Base-by-base conservation (phyloP, 805 yeast species). In the Vanderwaltozyma yarrowii region DNA sequence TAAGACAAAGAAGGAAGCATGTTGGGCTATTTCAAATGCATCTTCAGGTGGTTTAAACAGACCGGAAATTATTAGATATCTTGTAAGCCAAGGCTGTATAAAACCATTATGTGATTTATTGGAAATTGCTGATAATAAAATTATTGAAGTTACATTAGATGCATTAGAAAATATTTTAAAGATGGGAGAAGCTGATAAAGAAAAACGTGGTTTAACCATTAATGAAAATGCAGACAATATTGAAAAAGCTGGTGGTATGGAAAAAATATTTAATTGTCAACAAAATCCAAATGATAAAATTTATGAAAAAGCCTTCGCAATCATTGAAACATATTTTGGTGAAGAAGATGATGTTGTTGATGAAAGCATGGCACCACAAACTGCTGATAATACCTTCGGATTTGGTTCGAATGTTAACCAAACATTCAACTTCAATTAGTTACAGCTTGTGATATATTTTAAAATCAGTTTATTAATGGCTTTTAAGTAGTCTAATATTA, bases 21-120 rank as follows among this genome's bases (percentile, higher is more conserved):
- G 97, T 71, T 92, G 98, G 98, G 97, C 97, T 26, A 82, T 92
- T 49, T 87, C 96, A 21, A 92, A 92, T 60, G 97, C 98, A 28
- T 84, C 96, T 14, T 83, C 96, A 9, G 97, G 97, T 51, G 97
- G 96, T 17, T 71, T 87, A 51, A 69, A 80, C 31, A 81, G 78
- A 61, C 97, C 97, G 7, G 95, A 86, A 43, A 95, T 88, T 61
- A 88, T 92, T 52, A 76, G 89, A 55, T 92, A 87, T 64, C 73
- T 92, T 49, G 98, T 92, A 26, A 69, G 71, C 47, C 97, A 92
- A 67, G 98, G 96, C 35, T 86, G 96, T 66, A 88, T 92, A 64
- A 89, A 88, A 68, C 97, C 98, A 27, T 72, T 92, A 56, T 89
- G 97, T 67, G 97, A 92, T 60, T 71, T 92, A 56, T 71, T 92